phyloP scores from a whole-genome alignment of 164 flowering plant species.

The Vitis riparia region DNA sequence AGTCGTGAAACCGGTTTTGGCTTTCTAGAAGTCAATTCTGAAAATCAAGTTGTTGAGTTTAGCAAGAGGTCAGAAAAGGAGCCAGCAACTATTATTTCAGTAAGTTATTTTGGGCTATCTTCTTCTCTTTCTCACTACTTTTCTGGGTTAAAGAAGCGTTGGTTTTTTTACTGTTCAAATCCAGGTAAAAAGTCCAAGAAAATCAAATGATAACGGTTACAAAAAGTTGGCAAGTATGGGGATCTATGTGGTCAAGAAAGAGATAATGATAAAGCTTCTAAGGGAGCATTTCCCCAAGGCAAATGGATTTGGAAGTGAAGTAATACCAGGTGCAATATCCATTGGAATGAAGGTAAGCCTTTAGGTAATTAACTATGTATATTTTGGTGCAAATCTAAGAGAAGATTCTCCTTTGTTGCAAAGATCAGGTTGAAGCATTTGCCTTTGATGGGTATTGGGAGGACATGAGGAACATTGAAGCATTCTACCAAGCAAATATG shows the following conservation, averaged over 20 bases:
- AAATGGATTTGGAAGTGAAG: constrained; percentile 60
- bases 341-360: constrained; percentile 61
- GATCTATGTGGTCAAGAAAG: constrained; percentile 62
- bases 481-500: constrained; percentile 78
- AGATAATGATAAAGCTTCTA: constrained; percentile 56
- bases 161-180: background rate
- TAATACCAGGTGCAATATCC: constrained; percentile 72
- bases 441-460: constrained; percentile 78
- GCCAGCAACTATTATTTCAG: constrained; percentile 17
- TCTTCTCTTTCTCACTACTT: too few species aligned
- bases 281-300: constrained; percentile 55
- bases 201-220: constrained; percentile 6
- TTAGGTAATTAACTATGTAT: background rate
- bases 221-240: constrained; percentile 53
- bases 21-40: constrained; percentile 36
- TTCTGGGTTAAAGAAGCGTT: too few species aligned
- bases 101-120: constrained; percentile 19
- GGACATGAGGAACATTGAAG: constrained; percentile 65
- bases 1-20: constrained; percentile 51
- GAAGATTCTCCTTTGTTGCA: background rate
- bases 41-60: constrained; percentile 39
- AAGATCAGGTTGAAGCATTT: constrained; percentile 55
- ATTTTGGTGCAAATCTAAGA: background rate
- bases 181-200: constrained; percentile 29
- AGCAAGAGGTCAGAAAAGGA: constrained; percentile 24